These are phyloP conservation scores for Colletotrichum eremochloae DNA, from an alignment of 2,329 filamentous ascomycete species.

Conservation along the genomic window DNA sequence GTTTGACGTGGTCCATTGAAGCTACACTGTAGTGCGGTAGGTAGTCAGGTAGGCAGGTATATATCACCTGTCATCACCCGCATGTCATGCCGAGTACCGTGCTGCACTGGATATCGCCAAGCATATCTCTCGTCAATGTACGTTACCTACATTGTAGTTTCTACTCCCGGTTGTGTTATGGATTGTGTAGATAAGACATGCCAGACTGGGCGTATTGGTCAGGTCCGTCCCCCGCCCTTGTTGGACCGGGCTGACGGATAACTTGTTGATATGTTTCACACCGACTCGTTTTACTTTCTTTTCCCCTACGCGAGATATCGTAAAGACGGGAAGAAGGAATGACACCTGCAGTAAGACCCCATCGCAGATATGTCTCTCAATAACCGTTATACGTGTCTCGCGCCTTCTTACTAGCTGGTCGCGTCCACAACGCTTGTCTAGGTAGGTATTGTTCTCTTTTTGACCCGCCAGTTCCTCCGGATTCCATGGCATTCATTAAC, in stretches of 20 bases:
- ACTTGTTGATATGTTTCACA: conserved; percentile 33
- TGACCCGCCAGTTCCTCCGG: not conserved
- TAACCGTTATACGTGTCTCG: conserved; percentile 38
- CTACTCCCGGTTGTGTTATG: not conserved
- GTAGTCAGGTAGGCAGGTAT: too few relatives aligned
- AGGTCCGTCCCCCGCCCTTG: conserved; percentile 9
- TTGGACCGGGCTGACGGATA: conserved; percentile 24
- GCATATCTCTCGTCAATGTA: not conserved
- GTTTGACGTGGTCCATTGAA: conserved; percentile 2
- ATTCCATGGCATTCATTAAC: not conserved
- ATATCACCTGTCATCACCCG: conserved; percentile 1
- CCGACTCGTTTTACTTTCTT: conserved; percentile 32
- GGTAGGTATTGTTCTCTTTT: not conserved
- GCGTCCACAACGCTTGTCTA: not conserved
- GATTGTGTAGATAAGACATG: not conserved
- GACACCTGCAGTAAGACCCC: conserved; percentile 33
- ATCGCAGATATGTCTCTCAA: conserved; percentile 36
- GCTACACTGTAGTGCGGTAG: not conserved
- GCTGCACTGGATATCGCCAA: not conserved
- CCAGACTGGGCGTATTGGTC: not conserved
- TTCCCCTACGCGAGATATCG: conserved; percentile 7
- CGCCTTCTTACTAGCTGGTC: not conserved
- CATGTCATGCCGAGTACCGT: not conserved
- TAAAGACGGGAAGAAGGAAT: conserved; percentile 27
- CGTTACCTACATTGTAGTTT: not conserved